These are phyloP conservation scores for Tuctoria greenei DNA, from an alignment of 176 grass and related monocot genomes.

Conservation along the genomic window DNA sequence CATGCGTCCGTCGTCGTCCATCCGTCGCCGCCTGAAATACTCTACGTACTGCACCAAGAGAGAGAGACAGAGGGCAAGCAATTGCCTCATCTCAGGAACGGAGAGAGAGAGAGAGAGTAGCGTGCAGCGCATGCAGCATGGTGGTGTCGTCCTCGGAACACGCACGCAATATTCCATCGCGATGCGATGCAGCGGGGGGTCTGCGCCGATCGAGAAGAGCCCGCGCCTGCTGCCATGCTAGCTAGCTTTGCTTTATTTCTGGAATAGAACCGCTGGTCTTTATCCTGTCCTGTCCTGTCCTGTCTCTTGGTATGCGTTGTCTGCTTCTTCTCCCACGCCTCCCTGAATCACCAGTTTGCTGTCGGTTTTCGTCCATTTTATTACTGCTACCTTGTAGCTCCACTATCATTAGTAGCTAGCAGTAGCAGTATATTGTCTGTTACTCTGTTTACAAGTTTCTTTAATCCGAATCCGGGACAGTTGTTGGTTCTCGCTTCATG, in stretches of 20 bases:
- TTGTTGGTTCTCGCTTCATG: background rate
- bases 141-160: conserved; percentile 35
- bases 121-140: background rate
- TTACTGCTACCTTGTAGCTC: background rate
- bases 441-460: background rate
- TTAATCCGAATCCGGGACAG: background rate
- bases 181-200: background rate
- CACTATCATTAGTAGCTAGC: too few relatives aligned
- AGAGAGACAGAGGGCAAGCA: background rate
- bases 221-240: background rate
- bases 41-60: background rate
- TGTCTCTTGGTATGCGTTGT: background rate
- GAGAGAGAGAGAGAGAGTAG: background rate
- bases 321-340: conserved; percentile 12
- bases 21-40: conserved; percentile 7
- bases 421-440: too few relatives aligned
- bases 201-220: conserved; percentile 25
- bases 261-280: conserved; percentile 19
- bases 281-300: conserved; percentile 33
- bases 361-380: conserved; percentile 20
- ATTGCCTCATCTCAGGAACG: background rate
- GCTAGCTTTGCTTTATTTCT: conserved; percentile 25
- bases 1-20: conserved; percentile 36
- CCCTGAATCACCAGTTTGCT: conserved; percentile 14
- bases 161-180: conserved; percentile 46